A percentile compares a stretch with the other conserved stretches of the same genome.
These are phyloP conservation scores for Phytomonas sp. DNA, from an alignment of 208 protist genomes.

Conservation along the genomic window DNA sequence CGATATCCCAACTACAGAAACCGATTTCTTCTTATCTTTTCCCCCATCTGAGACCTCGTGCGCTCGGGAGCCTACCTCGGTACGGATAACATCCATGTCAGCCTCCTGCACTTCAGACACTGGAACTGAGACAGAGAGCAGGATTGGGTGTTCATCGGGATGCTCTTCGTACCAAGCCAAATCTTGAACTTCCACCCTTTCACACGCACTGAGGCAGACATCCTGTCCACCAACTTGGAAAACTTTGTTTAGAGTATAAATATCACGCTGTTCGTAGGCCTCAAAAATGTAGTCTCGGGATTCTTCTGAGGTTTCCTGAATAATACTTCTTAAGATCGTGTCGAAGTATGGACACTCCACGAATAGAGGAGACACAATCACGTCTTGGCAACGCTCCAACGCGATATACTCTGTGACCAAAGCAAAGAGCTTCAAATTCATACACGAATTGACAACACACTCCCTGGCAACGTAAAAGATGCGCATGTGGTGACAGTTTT, in stretches of 20 bases:
- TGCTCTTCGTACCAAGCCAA: constrained; percentile 17
- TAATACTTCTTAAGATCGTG: constrained; percentile 32
- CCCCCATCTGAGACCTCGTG: neutral
- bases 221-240: constrained; percentile 23
- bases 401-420: constrained; percentile 55
- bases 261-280: constrained; percentile 25
- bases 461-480: constrained; percentile 48
- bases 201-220: constrained; percentile 20
- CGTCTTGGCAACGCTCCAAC: constrained; percentile 14
- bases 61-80: neutral
- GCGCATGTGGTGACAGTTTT: constrained; percentile 41
- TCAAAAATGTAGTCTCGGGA: constrained; percentile 19
- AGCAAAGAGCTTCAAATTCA: constrained; percentile 23
- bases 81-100: neutral
- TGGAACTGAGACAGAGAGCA: constrained; percentile 10
- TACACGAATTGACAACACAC: constrained; percentile 33
- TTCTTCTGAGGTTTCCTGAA: constrained; percentile 24
- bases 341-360: constrained; percentile 50
- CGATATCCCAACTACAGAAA: neutral
- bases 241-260: constrained; percentile 43
- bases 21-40: neutral
- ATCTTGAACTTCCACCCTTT: constrained; percentile 24
- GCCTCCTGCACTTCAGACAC: neutral
- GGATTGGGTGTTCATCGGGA: constrained; percentile 2
- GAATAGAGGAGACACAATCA: constrained; percentile 38